A percentile compares a stretch with the other conserved stretches of the same genome.
These are phyloP conservation scores for Coelastrella sp. DNA, from an alignment of 139 green algal genomes.

Conservation along the genomic window DNA sequence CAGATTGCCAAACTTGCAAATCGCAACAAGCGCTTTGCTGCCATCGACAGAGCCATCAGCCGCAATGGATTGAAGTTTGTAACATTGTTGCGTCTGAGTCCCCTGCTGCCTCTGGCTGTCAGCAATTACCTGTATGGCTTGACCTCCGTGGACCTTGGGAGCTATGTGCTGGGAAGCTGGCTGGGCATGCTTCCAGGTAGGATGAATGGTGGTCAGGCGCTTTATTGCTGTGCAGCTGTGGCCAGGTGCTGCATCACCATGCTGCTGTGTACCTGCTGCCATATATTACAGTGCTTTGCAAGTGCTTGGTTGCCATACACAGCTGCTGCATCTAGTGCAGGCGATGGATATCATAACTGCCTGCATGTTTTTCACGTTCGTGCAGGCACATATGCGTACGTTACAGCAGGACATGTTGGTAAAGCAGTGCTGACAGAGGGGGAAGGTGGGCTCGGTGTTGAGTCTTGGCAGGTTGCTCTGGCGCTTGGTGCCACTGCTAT, in stretches of 20 bases:
- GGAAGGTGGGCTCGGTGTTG: constrained; percentile 56
- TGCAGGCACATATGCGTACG: constrained; percentile 30
- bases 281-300: too few species aligned
- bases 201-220: neutral
- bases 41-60: constrained; percentile 93
- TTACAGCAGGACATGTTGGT: constrained; percentile 61
- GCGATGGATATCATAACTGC: neutral
- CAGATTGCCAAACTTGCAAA: constrained; percentile 48
- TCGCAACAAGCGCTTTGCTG: constrained; percentile 78
- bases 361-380: neutral
- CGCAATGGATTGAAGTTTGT: constrained; percentile 95
- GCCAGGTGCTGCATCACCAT: neutral
- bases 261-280: too few species aligned
- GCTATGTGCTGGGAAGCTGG: constrained; percentile 87
- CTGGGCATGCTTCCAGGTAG: constrained; percentile 94
- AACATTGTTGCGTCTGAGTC: constrained; percentile 89
- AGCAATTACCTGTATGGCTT: constrained; percentile 94
- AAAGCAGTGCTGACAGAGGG: constrained; percentile 66
- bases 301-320: too few species aligned
- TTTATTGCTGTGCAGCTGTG: neutral
- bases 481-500: constrained; percentile 68
- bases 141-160: constrained; percentile 83
- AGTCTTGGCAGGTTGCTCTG: constrained; percentile 72
- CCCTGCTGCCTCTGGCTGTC: constrained; percentile 92
- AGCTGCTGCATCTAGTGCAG: too few species aligned